phyloP scores from a whole-genome alignment of 1,139 yeast genomes.

The Zhuliangozyma blackwelliae region DNA sequence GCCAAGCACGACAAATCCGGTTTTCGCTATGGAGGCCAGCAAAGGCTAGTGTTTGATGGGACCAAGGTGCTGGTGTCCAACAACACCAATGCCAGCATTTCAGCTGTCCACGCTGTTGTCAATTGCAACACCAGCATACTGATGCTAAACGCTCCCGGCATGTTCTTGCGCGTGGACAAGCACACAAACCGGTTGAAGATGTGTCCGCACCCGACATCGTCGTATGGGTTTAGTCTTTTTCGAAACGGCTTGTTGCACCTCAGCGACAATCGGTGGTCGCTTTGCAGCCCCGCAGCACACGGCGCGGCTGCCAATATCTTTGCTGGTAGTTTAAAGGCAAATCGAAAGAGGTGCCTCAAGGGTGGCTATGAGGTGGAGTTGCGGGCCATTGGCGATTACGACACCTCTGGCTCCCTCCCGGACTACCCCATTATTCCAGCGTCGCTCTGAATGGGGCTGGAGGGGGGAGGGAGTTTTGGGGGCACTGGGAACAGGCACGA shows the following conservation, averaged over 20 bases:
- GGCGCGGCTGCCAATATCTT: constrained; percentile 4
- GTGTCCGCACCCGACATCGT: constrained; percentile 7
- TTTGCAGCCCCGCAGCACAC: constrained; percentile 2
- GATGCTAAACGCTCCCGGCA: background rate
- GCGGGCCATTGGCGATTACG: constrained; percentile 6
- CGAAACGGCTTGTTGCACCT: constrained; percentile 2
- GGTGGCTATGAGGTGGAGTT: constrained; percentile 4
- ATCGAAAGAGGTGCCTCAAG: constrained; percentile 3
- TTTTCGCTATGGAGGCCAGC: too few species aligned
- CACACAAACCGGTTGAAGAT: constrained; percentile 6
- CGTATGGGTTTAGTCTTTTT: constrained; percentile 3
- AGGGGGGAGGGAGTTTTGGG: too few species aligned
- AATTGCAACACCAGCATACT: too few species aligned
- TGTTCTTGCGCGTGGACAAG: constrained; percentile 6
- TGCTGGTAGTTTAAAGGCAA: constrained; percentile 4
- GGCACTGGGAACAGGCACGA: too few species aligned
- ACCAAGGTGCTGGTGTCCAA: too few species aligned
- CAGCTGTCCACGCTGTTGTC: too few species aligned
- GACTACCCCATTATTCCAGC: constrained; percentile 2
- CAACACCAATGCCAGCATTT: too few species aligned
- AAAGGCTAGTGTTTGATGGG: too few species aligned
- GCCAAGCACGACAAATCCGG: too few species aligned
- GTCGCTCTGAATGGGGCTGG: too few species aligned
- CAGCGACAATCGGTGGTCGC: constrained; percentile 4
- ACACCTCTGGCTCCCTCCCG: constrained; percentile 7